Base-by-base conservation (phyloP, 2,329 filamentous ascomycete genomes). In the Magnaporthiopsis incrustans region DNA sequence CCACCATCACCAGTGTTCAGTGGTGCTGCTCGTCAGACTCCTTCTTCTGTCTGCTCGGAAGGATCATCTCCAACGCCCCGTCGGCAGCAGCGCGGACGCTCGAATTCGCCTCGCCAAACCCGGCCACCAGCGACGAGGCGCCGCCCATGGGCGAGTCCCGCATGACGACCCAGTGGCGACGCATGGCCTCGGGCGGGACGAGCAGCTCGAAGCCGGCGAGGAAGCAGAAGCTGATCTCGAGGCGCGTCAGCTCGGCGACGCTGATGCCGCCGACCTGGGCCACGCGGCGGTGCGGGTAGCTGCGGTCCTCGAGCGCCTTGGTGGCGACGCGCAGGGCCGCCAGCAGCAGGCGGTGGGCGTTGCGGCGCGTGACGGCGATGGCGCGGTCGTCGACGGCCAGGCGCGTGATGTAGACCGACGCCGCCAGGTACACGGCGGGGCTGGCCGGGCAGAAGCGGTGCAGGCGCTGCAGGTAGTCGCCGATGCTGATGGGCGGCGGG, bases 381-480 rank as follows among this genome's bases (percentile, higher is more conserved):
- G 89, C 85, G 68, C 85, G 85, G 72, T 96, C 91, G 59, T 89
- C 82, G 15, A 94, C 86, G 0, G 89, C 90, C 57, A 98, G 81
- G 30, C 89, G 87, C 72, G 94, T 88, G 68, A 97, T 94, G 77
- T 97, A 98, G 11, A 90, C 81, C 60, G 90, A 92, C 5, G 93
- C 89, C 1, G 94, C 92, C 32, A 99, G 86, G 77, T 97, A 97
- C 12, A 98, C 94, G 30, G 89, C 94, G 0, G 93, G 92, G 67
- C 91, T 96, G 85, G 97, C 92, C 4, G 95, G 93, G 72, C 94
- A 98, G 78, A 90, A 97, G 65, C 86, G 86, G 77, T 98, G 93
- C 65, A 98, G 85, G 22, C 94, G 90, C 70, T 88, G 81, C 30
- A 98, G 84, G 73, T 98, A 99, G 67, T 95, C 89, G 71, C 89